A percentile compares a stretch with the other conserved stretches of the same genome.
Evolutionary conservation across 805 yeast genomes (phyloP).

Genomic region (Brettanomyces sp.): DNA sequence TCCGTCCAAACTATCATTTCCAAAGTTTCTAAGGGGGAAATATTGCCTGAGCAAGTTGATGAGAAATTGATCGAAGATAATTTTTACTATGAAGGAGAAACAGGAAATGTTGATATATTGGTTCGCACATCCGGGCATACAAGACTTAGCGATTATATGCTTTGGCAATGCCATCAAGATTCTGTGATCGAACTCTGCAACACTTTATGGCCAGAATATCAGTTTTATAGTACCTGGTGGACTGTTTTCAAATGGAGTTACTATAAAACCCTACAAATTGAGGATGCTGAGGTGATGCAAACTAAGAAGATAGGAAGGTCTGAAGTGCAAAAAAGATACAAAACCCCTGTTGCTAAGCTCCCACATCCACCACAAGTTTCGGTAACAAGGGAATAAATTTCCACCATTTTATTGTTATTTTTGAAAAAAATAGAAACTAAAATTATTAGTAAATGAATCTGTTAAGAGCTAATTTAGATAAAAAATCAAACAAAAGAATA

Average conservation of each 20-base stretch:
- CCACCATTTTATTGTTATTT: background rate
- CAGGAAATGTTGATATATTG: slow-evolving; percentile 55
- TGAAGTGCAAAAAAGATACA: slow-evolving; percentile 16
- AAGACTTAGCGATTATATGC: slow-evolving; percentile 65
- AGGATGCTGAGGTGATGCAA: slow-evolving; percentile 26
- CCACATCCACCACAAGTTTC: slow-evolving; percentile 27
- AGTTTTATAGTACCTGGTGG: slow-evolving; percentile 34
- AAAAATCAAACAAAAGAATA: background rate
- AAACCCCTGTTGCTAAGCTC: slow-evolving; percentile 12
- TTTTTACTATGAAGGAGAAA: slow-evolving; percentile 48
- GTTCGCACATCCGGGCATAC: slow-evolving; percentile 74
- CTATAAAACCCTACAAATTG: slow-evolving; percentile 31
- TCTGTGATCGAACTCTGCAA: slow-evolving; percentile 48
- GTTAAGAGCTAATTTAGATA: too few relatives aligned
- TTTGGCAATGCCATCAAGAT: slow-evolving; percentile 61
- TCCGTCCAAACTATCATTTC: slow-evolving; percentile 32
- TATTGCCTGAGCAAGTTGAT: slow-evolving; percentile 23
- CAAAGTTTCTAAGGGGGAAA: slow-evolving; percentile 18
- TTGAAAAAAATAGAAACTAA: background rate
- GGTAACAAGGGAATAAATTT: slow-evolving; percentile 14
- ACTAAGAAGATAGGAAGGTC: slow-evolving; percentile 14
- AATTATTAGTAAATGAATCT: background rate
- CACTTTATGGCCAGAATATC: slow-evolving; percentile 66
- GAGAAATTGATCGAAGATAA: slow-evolving; percentile 31
- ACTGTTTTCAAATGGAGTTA: slow-evolving; percentile 57